Percentiles rank a stretch among this genome's conserved stretches.
phyloP scores from a whole-genome alignment of 305 asterid species.

The Solanum chacoense region DNA sequence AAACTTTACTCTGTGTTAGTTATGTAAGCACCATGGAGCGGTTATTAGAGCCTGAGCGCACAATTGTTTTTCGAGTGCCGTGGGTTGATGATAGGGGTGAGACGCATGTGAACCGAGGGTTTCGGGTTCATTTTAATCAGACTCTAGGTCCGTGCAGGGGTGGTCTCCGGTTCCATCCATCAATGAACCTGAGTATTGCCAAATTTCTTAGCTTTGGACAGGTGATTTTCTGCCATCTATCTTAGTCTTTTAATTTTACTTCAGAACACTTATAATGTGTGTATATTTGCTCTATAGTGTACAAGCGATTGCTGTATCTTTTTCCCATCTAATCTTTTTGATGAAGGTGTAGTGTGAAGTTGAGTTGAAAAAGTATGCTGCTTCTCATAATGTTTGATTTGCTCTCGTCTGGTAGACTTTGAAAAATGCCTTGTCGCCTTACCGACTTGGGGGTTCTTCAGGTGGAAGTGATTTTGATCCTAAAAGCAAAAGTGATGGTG shows the following conservation, averaged over 20 bases:
- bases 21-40: conserved; percentile 92
- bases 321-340: not conserved
- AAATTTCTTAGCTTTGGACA: conserved; percentile 95
- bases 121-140: conserved; percentile 89
- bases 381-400: conserved; percentile 17
- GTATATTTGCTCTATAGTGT: not conserved
- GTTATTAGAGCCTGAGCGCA: conserved; percentile 89
- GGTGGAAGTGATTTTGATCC: conserved; percentile 99
- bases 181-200: conserved; percentile 86
- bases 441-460: conserved; percentile 94
- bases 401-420: conserved; percentile 52
- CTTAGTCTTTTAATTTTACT: not conserved
- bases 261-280: not conserved
- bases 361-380: conserved; percentile 4
- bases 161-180: conserved; percentile 92
- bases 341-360: conserved; percentile 2
- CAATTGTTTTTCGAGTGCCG: conserved; percentile 83
- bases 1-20: conserved; percentile 32
- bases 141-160: conserved; percentile 99
- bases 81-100: conserved; percentile 97
- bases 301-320: not conserved
- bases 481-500: conserved; percentile 76
- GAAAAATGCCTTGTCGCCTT: conserved; percentile 95
- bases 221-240: conserved; percentile 26
- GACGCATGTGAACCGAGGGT: conserved; percentile 87